Evolutionary conservation across 2,329 filamentous ascomycete species (phyloP).

Genomic region (Coniochaeta ligniaria): DNA sequence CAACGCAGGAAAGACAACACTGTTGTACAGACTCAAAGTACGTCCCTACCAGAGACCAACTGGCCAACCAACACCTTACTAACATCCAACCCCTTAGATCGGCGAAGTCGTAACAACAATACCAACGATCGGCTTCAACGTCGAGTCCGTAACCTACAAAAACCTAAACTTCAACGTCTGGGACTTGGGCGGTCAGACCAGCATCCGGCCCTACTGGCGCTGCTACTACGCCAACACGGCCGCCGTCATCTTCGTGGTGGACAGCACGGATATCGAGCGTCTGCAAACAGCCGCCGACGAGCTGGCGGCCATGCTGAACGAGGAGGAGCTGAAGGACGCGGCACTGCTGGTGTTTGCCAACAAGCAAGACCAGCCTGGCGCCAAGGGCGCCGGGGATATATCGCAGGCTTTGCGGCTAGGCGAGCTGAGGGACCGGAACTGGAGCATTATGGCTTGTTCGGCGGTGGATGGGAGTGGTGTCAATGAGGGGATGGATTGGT

Average conservation of each 20-base stretch:
- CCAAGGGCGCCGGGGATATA: constrained; percentile 94
- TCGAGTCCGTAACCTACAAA: constrained; percentile 96
- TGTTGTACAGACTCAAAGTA: constrained; percentile 94
- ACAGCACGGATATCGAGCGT: constrained; percentile 95
- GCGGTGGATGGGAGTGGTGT: constrained; percentile 94
- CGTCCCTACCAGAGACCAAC: constrained; percentile 5
- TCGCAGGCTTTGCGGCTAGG: constrained; percentile 86
- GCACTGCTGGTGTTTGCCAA: constrained; percentile 94
- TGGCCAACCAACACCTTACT: not conserved
- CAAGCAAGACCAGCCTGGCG: constrained; percentile 97
- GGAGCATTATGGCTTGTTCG: constrained; percentile 97
- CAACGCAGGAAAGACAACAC: constrained; percentile 95
- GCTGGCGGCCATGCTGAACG: constrained; percentile 88
- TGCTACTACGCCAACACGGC: constrained; percentile 99
- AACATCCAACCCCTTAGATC: constrained; percentile 53
- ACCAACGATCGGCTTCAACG: constrained; percentile 98
- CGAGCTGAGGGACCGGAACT: constrained; percentile 91
- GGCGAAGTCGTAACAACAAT: constrained; percentile 98
- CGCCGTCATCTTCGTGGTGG: constrained; percentile 96
- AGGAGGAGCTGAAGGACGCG: constrained; percentile 92
- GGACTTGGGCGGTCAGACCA: constrained; percentile 98
- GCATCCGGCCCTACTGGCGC: constrained; percentile 96
- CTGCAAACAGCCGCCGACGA: constrained; percentile 90
- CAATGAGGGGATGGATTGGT: constrained; percentile 97
- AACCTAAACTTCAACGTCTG: constrained; percentile 99